Conservation (phyloP, 768 basidiomycete genomes). For the Boletus barrowsii region DNA sequence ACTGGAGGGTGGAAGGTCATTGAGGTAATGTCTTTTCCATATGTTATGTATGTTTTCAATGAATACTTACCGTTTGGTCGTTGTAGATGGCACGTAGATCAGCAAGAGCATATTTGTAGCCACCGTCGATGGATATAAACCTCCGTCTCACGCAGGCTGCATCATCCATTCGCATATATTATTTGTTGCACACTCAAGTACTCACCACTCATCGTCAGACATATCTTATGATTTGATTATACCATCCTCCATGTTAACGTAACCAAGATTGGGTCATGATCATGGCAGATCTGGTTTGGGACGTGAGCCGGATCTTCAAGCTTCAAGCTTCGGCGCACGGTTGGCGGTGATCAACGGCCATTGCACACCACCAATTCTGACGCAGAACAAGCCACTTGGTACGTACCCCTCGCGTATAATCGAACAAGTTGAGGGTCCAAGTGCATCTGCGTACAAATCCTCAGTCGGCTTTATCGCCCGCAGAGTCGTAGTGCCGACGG, state of each 20-base stretch:
- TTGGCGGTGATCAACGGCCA: neutral
- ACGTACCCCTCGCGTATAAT: too few species aligned
- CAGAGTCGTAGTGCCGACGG: too few species aligned
- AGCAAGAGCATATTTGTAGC: conserved; percentile 46
- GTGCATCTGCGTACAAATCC: too few species aligned
- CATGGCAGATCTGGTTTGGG: neutral
- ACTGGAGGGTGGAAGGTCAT: conserved; percentile 99
- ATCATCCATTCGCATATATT: conserved; percentile 12
- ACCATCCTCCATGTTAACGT: conserved; percentile 2
- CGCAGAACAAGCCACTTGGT: neutral
- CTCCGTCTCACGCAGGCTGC: neutral
- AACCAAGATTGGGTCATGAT: neutral
- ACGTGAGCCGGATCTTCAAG: neutral
- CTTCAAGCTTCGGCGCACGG: neutral
- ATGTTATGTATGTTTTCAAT: neutral
- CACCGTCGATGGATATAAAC: neutral
- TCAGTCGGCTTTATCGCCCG: too few species aligned
- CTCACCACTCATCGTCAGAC: conserved; percentile 32
- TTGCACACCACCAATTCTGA: neutral
- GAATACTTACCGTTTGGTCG: neutral
- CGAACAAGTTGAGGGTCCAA: too few species aligned
- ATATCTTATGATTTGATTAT: conserved; percentile 32
- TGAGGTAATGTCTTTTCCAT: conserved; percentile 59
- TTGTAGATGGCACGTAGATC: conserved; percentile 51
- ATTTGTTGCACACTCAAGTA: conserved; percentile 17